These are phyloP conservation scores for Boehmeria nivea DNA, from an alignment of 306 rosid genomes.

Conservation along the genomic window DNA sequence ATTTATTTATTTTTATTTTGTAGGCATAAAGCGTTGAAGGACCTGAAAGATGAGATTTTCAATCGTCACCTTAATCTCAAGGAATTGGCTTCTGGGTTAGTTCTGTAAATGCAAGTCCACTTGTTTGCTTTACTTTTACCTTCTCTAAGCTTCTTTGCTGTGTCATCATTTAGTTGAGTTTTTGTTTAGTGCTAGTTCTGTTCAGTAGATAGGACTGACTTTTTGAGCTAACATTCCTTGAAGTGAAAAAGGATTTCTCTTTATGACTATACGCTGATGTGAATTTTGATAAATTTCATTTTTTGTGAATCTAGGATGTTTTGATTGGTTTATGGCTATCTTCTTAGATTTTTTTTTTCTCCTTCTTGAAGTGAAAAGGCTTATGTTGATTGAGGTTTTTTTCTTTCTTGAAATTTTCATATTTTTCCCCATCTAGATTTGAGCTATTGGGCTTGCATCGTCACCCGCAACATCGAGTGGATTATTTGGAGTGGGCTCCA, in stretches of 20 bases:
- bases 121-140: no score
- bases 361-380: no score
- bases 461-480: slow-evolving; percentile 87
- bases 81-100: slow-evolving; percentile 89
- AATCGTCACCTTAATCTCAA: slow-evolving; percentile 60
- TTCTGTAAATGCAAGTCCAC: slow-evolving; percentile 23
- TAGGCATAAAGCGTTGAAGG: slow-evolving; percentile 79
- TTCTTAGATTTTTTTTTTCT: no score
- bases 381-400: slow-evolving; percentile 14
- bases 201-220: no score
- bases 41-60: slow-evolving; percentile 68
- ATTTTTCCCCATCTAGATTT: slow-evolving; percentile 48
- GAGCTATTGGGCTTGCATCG: slow-evolving; percentile 93
- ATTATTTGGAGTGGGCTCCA: slow-evolving; percentile 99
- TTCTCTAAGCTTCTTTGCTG: no score
- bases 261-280: not conserved
- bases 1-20: slow-evolving; percentile 11
- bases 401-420: slow-evolving; percentile 15
- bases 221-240: slow-evolving; percentile 5
- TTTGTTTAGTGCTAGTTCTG: no score
- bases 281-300: slow-evolving; percentile 5
- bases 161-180: no score
- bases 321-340: no score
- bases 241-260: not conserved
- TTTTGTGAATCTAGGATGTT: no score